These are phyloP conservation scores for Torrubiella hemipterigena DNA, from an alignment of 2,329 filamentous ascomycete species.

Conservation along the genomic window DNA sequence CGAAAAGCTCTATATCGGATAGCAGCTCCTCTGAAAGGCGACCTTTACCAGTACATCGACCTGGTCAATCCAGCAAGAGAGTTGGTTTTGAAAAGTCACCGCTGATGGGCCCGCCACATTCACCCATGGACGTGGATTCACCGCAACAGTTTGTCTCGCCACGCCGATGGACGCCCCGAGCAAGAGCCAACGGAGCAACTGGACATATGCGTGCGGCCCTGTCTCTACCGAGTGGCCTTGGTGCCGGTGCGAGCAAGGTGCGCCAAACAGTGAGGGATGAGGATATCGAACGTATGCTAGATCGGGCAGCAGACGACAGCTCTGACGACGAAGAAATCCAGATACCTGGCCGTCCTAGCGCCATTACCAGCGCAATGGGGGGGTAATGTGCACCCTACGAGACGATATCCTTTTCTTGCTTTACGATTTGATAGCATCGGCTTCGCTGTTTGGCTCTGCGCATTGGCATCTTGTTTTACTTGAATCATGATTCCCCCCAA, in stretches of 20 bases:
- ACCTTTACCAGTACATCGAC: slow-evolving; percentile 36
- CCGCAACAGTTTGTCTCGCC: slow-evolving; percentile 17
- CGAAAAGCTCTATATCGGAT: slow-evolving; percentile 28
- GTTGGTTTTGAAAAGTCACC: slow-evolving; percentile 37
- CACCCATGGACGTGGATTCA: slow-evolving; percentile 35
- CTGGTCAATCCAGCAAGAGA: slow-evolving; percentile 27
- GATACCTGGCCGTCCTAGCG: slow-evolving; percentile 24
- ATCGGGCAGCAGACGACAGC: slow-evolving; percentile 38
- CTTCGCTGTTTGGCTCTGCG: no score
- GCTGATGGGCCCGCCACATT: slow-evolving; percentile 20
- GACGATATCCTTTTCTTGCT: no score
- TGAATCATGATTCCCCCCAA: no score
- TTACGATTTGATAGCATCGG: no score
- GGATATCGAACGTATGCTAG: slow-evolving; percentile 47
- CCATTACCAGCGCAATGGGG: slow-evolving; percentile 9
- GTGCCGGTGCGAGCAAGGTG: slow-evolving; percentile 23
- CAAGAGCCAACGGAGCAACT: slow-evolving; percentile 27
- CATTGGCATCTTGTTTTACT: no score
- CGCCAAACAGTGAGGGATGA: slow-evolving; percentile 34
- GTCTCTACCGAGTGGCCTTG: slow-evolving; percentile 37
- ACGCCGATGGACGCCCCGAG: slow-evolving; percentile 25
- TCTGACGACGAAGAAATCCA: slow-evolving; percentile 48
- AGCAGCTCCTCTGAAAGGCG: slow-evolving; percentile 42
- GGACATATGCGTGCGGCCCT: slow-evolving; percentile 26
- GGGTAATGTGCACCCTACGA: no score